A percentile compares a stretch with the other conserved stretches of the same genome.
Conservation (phyloP, 176 grass and related monocot genomes). For the Eleusine indica region DNA sequence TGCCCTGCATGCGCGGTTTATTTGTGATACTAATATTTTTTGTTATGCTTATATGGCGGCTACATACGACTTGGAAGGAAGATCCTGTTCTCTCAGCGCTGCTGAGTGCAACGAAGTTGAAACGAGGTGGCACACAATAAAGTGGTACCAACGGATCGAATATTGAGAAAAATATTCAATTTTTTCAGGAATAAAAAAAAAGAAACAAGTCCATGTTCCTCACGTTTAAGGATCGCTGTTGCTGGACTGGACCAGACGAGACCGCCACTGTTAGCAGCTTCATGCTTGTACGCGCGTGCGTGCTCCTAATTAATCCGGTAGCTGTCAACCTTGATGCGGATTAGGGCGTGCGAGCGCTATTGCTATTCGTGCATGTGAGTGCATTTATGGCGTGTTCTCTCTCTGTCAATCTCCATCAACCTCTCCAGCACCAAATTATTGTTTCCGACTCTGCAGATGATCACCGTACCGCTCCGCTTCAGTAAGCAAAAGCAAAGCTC, state of each 20-base stretch:
- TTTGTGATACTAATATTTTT: too few species aligned
- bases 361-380: constrained; percentile 30
- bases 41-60: too few species aligned
- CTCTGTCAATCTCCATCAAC: neutral
- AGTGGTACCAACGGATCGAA: too few species aligned
- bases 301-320: too few species aligned
- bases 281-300: neutral
- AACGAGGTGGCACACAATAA: too few species aligned
- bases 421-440: neutral
- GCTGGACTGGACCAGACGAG: neutral
- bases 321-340: neutral
- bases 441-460: neutral
- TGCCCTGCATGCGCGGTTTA: too few species aligned
- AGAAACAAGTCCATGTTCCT: too few species aligned
- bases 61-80: too few species aligned
- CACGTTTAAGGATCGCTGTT: neutral
- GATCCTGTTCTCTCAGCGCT: too few species aligned
- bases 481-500: neutral
- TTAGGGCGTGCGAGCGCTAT: neutral
- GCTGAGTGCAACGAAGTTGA: too few species aligned
- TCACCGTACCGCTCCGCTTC: neutral
- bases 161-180: too few species aligned
- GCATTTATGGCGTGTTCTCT: constrained; percentile 19
- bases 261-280: neutral
- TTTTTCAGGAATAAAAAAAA: too few species aligned